These are phyloP conservation scores for Yarrowia sp. DNA, from an alignment of 805 yeast species.

Conservation along the genomic window DNA sequence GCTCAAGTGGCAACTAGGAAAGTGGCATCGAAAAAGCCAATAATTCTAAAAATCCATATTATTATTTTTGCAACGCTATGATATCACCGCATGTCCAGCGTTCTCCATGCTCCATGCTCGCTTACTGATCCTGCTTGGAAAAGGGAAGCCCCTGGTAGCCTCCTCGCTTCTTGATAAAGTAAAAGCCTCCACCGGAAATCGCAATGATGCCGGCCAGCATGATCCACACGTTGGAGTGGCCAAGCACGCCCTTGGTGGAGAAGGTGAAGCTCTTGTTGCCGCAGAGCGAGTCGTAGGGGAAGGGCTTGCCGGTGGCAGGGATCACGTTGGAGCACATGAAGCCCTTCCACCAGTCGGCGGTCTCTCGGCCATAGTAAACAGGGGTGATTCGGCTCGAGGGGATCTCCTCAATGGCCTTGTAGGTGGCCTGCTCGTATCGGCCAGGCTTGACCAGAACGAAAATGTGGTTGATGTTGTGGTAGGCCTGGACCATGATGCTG, in stretches of 20 bases:
- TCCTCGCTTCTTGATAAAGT: not conserved
- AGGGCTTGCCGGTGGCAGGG: constrained; percentile 24
- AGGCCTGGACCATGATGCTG: not conserved
- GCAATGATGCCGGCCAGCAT: constrained; percentile 4
- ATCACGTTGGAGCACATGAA: constrained; percentile 25
- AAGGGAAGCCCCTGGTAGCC: constrained; percentile 4
- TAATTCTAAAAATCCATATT: not conserved
- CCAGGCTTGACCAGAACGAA: constrained; percentile 23
- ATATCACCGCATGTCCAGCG: too few species aligned
- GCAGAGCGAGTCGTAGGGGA: constrained; percentile 18
- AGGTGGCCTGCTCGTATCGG: constrained; percentile 20
- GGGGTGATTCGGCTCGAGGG: constrained; percentile 23
- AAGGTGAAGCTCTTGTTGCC: constrained; percentile 21
- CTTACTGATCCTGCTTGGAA: not conserved
- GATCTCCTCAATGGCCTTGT: constrained; percentile 21
- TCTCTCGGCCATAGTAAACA: not conserved
- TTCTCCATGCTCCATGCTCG: not conserved
- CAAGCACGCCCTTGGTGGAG: constrained; percentile 13
- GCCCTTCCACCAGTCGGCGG: constrained; percentile 24
- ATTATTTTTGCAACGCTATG: not conserved
- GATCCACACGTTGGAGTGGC: constrained; percentile 21
- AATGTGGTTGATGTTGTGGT: constrained; percentile 14
- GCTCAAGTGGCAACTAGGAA: not conserved
- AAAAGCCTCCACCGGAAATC: not conserved
- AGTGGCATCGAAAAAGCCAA: not conserved